phyloP scores from a whole-genome alignment of 345 rosid species.

The Pistacia atlantica region DNA sequence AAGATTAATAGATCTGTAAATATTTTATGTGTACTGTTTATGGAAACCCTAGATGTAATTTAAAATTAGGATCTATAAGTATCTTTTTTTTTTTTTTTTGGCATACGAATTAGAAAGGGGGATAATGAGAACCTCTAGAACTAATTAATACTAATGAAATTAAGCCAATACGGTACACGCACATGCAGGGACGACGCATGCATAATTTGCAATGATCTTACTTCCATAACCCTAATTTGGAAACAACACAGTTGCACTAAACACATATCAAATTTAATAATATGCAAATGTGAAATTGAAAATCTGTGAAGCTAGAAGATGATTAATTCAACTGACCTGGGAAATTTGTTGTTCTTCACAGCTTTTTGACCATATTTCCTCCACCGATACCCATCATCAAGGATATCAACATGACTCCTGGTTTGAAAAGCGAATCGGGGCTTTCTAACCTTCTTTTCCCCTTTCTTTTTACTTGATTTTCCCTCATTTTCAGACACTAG shows the following conservation, averaged over 20 bases:
- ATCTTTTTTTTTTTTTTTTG: too few species aligned
- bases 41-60: conserved; percentile 8
- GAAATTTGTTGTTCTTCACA: conserved; percentile 63
- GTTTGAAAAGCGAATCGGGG: conserved; percentile 69
- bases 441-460: conserved; percentile 46
- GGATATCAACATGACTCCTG: conserved; percentile 63
- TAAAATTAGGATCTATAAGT: neutral
- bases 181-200: neutral
- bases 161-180: too few species aligned
- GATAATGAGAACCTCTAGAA: neutral
- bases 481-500: conserved; percentile 9
- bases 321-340: conserved; percentile 29
- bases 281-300: neutral
- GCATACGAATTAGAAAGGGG: neutral
- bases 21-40: neutral
- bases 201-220: neutral
- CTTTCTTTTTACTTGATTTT: conserved; percentile 25
- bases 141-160: neutral
- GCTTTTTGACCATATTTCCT: conserved; percentile 79
- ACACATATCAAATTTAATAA: neutral
- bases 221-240: conserved; percentile 1
- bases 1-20: neutral
- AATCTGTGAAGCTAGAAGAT: neutral
- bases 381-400: conserved; percentile 81
- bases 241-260: neutral